These are phyloP conservation scores for Fusarium hostae DNA, from an alignment of 2,329 filamentous ascomycete genomes.

Conservation along the genomic window DNA sequence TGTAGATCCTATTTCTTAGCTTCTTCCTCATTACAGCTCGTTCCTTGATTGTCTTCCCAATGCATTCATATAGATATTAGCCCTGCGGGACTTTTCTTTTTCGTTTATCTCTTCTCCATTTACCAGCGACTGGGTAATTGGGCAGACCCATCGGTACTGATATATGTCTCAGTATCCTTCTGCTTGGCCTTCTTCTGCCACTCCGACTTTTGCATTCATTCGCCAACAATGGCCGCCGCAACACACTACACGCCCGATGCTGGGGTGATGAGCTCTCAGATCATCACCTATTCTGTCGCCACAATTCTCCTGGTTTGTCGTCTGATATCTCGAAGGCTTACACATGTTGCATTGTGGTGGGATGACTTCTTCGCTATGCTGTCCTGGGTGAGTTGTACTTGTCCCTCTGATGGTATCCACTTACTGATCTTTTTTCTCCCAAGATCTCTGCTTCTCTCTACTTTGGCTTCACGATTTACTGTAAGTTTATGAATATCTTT, in stretches of 20 bases:
- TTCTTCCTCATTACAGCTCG: neutral
- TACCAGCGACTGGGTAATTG: neutral
- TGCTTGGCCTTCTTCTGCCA: neutral
- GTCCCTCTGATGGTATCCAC: neutral
- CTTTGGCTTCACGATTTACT: constrained; percentile 27
- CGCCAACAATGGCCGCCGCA: neutral
- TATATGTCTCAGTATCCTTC: neutral
- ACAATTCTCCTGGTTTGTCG: constrained; percentile 15
- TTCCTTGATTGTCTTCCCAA: neutral
- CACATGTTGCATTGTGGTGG: constrained; percentile 21
- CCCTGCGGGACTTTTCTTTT: neutral
- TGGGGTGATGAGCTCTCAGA: constrained; percentile 20
- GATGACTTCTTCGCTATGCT: constrained; percentile 24
- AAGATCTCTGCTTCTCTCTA: constrained; percentile 19
- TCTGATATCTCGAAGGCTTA: constrained; percentile 24
- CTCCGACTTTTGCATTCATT: neutral
- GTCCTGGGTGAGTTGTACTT: constrained; percentile 22
- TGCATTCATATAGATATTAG: neutral
- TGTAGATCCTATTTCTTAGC: constrained; percentile 1
- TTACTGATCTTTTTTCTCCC: neutral
- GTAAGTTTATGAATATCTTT: neutral
- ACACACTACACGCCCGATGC: constrained; percentile 16
- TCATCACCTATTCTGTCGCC: constrained; percentile 25
- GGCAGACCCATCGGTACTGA: neutral
- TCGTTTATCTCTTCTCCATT: neutral